Evolutionary conservation across 2,329 filamentous ascomycete genomes (phyloP).

Genomic region (Chaetomiaceae sp.): DNA sequence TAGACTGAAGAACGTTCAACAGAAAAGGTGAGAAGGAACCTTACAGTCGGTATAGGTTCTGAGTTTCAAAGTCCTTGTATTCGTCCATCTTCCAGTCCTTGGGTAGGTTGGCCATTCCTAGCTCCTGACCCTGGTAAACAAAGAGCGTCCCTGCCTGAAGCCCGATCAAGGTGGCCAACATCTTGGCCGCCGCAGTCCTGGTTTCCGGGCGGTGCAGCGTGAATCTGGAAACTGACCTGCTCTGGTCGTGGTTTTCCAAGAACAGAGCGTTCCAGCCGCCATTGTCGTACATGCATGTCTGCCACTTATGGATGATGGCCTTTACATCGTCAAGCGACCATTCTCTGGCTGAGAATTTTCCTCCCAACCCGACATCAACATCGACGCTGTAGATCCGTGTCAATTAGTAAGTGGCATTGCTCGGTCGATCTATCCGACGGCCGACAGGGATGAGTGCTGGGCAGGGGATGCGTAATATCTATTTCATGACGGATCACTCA

Average conservation of each 20-base stretch:
- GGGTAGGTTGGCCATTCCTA: slow-evolving; percentile 52
- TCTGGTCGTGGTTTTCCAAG: slow-evolving; percentile 58
- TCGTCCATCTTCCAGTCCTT: slow-evolving; percentile 38
- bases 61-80: slow-evolving; percentile 45
- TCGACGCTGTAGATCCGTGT: too few species aligned
- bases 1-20: background rate
- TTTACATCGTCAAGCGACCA: slow-evolving; percentile 47
- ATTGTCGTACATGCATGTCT: slow-evolving; percentile 46
- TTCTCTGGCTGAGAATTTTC: slow-evolving; percentile 46
- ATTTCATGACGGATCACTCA: too few species aligned
- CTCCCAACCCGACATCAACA: slow-evolving; percentile 54
- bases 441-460: too few species aligned
- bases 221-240: slow-evolving; percentile 50
- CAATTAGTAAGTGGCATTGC: too few species aligned
- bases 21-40: background rate
- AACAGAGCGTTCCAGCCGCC: slow-evolving; percentile 57
- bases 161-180: slow-evolving; percentile 44
- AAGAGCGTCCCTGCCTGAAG: slow-evolving; percentile 49
- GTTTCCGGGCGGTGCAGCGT: slow-evolving; percentile 40
- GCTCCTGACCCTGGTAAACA: slow-evolving; percentile 56
- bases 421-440: too few species aligned
- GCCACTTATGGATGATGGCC: slow-evolving; percentile 42
- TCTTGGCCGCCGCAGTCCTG: slow-evolving; percentile 44
- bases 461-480: too few species aligned
- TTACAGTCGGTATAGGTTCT: slow-evolving; percentile 39